These are phyloP conservation scores for Fusarium keratoplasticum DNA, from an alignment of 2,329 filamentous ascomycete genomes.

Conservation along the genomic window DNA sequence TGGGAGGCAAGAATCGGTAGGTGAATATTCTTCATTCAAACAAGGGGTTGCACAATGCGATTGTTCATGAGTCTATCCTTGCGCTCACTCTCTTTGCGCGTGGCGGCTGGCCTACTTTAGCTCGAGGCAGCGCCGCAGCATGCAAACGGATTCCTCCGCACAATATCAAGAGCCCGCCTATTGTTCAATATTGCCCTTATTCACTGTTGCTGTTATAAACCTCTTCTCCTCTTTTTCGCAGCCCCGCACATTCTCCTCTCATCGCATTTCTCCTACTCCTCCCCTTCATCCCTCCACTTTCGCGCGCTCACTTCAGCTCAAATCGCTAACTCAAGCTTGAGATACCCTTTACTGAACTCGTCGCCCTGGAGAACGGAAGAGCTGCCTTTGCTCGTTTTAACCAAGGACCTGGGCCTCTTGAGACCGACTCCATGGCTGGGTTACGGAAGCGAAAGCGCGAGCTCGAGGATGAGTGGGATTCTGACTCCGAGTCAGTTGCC, in stretches of 20 bases:
- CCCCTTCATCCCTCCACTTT: background rate
- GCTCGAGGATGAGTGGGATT: slow-evolving; percentile 45
- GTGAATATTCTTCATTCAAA: slow-evolving; percentile 38
- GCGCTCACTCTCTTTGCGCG: background rate
- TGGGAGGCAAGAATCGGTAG: slow-evolving; percentile 58
- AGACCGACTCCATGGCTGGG: slow-evolving; percentile 29
- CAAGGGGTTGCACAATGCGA: background rate
- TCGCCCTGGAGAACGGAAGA: slow-evolving; percentile 49
- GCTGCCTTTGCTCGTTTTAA: slow-evolving; percentile 43
- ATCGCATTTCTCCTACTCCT: slow-evolving; percentile 2
- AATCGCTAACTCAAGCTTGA: slow-evolving; percentile 40
- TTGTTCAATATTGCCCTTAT: slow-evolving; percentile 23
- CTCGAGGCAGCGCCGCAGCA: slow-evolving; percentile 5
- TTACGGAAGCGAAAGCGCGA: slow-evolving; percentile 49
- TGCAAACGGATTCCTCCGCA: background rate
- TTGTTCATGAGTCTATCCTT: background rate
- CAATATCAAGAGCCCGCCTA: slow-evolving; percentile 9
- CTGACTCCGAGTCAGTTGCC: slow-evolving; percentile 37
- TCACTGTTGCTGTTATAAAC: slow-evolving; percentile 33
- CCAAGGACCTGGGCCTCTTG: slow-evolving; percentile 18
- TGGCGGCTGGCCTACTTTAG: background rate
- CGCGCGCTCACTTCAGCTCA: background rate
- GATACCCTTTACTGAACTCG: slow-evolving; percentile 47
- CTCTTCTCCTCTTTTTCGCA: slow-evolving; percentile 21
- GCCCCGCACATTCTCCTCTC: slow-evolving; percentile 16